Percentiles rank a stretch among this genome's conserved stretches.
Conservation (phyloP, 2,329 filamentous ascomycete genomes). For the Madurella mycetomatis region DNA sequence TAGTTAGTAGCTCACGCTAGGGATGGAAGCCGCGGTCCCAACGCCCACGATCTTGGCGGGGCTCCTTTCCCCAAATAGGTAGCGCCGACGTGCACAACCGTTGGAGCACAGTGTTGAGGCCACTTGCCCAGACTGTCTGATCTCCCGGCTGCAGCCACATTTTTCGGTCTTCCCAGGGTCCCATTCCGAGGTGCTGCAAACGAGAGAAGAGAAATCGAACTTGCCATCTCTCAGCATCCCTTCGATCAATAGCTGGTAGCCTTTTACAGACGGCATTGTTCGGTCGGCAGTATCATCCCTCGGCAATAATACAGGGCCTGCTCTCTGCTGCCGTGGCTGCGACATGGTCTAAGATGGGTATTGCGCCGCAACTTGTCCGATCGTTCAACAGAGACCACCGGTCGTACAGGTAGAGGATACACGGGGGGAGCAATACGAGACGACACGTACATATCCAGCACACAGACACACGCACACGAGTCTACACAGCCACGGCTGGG, state of each 20-base stretch:
- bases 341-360: conserved; percentile 22
- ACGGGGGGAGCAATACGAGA: neutral
- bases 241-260: no score
- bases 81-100: neutral
- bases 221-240: no score
- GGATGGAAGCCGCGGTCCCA: no score
- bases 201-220: no score
- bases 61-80: conserved; percentile 14
- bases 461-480: neutral
- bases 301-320: neutral
- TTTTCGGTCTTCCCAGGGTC: neutral
- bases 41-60: conserved; percentile 7
- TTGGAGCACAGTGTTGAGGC: neutral
- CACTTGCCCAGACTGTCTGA: neutral
- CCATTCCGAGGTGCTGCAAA: neutral
- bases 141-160: neutral
- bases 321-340: neutral
- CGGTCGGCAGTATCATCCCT: neutral
- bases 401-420: neutral
- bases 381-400: conserved; percentile 7
- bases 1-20: no score
- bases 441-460: neutral
- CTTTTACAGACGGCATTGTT: neutral
- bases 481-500: neutral
- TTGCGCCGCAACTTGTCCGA: conserved; percentile 13